Evolutionary conservation across 371 early-diverging fungal species (phyloP).

Genomic region (Nosema muscidifuracis): DNA sequence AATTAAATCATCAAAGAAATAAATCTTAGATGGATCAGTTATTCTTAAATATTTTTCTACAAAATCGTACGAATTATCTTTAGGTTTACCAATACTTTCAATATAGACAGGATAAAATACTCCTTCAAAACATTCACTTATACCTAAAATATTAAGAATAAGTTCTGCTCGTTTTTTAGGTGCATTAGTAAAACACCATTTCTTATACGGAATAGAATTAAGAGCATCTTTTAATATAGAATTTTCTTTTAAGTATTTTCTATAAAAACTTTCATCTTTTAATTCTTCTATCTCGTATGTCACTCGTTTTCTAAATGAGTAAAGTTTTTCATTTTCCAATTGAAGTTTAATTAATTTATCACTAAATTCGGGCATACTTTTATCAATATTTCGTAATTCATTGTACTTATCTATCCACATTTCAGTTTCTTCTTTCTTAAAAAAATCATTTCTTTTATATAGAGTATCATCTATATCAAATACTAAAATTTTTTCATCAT

Average conservation of each 20-base stretch:
- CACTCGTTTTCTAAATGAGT: no score
- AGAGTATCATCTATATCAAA: constrained; percentile 49
- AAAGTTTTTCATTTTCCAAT: no score
- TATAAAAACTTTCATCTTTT: neutral
- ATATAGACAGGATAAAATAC: constrained; percentile 41
- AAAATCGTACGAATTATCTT: constrained; percentile 28
- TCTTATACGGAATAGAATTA: constrained; percentile 15
- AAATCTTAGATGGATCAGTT: constrained; percentile 16
- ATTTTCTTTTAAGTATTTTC: constrained; percentile 17
- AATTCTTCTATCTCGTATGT: constrained; percentile 1
- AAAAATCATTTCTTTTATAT: constrained; percentile 16
- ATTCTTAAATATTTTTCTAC: constrained; percentile 23
- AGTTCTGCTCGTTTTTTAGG: constrained; percentile 8
- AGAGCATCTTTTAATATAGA: constrained; percentile 13
- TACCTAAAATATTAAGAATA: constrained; percentile 21
- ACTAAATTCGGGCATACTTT: no score
- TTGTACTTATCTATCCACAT: no score
- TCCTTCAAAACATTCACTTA: constrained; percentile 40
- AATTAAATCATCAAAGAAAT: constrained; percentile 45
- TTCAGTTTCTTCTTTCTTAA: constrained; percentile 1
- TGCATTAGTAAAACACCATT: constrained; percentile 46
- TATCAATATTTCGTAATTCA: no score
- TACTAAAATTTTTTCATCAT: constrained; percentile 20
- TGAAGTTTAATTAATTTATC: no score
- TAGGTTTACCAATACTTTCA: constrained; percentile 44